These are phyloP conservation scores for Zygosaccharomyces sapae DNA, from an alignment of 1,139 yeast species.

Conservation along the genomic window DNA sequence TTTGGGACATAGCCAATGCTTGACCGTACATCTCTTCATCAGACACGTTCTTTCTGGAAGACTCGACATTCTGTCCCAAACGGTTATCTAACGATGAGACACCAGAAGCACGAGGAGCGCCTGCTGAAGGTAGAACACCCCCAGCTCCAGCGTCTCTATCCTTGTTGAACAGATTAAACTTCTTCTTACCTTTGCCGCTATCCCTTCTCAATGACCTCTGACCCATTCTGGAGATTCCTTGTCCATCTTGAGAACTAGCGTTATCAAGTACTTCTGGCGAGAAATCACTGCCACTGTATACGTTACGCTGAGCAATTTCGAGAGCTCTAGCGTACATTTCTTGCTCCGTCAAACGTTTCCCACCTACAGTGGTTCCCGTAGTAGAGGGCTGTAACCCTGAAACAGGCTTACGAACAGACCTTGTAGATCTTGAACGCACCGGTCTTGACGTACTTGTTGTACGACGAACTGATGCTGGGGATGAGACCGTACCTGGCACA, in stretches of 20 bases:
- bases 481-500: not conserved
- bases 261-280: slow-evolving; percentile 3
- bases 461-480: not conserved
- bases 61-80: not conserved
- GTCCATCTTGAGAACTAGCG: slow-evolving; percentile 1
- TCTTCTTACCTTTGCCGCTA: slow-evolving; percentile 1
- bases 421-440: not conserved
- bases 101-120: slow-evolving; percentile 7
- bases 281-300: slow-evolving; percentile 17
- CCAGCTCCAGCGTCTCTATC: slow-evolving; percentile 2
- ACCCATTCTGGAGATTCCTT: slow-evolving; percentile 4
- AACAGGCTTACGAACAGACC: slow-evolving; percentile 3
- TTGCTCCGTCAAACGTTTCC: slow-evolving; percentile 25
- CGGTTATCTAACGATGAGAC: slow-evolving; percentile 2
- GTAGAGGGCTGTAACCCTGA: not conserved
- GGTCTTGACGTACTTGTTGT: not conserved
- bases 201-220: slow-evolving; percentile 5
- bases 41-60: slow-evolving; percentile 7
- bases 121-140: not conserved
- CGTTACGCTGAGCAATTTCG: slow-evolving; percentile 33
- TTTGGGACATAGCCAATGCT: slow-evolving; percentile 23
- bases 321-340: slow-evolving; percentile 38
- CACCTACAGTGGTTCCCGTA: not conserved
- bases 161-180: slow-evolving; percentile 4
- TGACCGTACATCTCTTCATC: slow-evolving; percentile 25